Base-by-base conservation (phyloP, 306 rosid genomes). In the Quillaja saponaria region DNA sequence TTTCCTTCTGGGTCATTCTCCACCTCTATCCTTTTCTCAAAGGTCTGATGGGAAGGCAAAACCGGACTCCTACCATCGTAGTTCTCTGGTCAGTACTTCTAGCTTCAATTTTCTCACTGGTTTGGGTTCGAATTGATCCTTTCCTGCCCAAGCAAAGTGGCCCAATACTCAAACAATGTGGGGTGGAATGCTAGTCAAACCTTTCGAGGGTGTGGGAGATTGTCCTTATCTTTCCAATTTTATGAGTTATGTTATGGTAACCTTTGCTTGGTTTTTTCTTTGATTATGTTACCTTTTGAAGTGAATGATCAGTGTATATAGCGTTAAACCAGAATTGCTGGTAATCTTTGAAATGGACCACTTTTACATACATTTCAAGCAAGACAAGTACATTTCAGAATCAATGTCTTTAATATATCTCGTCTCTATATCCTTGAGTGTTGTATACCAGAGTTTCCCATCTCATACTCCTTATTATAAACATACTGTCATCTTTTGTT, bases 1-100 rank as follows among this genome's bases (percentile, higher is more conserved):
- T 92, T 16, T 82, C 99, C 63, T 76, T 86, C 61, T 92, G 99
- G 99, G 96, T 92, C 61, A 83, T 92, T 67, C 75, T 89, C 58
- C 95, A 92, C 76, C 84, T 92, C 34, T 85, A 92, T 80, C 99
- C 96, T 66, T 92, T 89, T 82, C 99, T 92, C 72, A 89, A 86
- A 80, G 99, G 94, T 68, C 77, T 92, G 34, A 78, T 84, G 89
- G 99, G 96, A 72, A 84, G 79, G 81, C 94, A 82, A 81, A 92
- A 92, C 79, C 86, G 95, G 75, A 92, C 95, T 10, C 96, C 99
- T 13, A 76, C 92, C 65, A 85, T 92, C 56, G 94, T 86, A 20
- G 89, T 88, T 17, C 89, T 92, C 28, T 92, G 87, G 96, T 90
- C 99, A 18, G 74, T 84, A 59, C 84, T 89, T 63, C 58, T 86